Evolutionary conservation across 768 basidiomycete genomes (phyloP), one percentile per base, ranked within the genome.

Genomic region (Russula brevipes): DNA sequence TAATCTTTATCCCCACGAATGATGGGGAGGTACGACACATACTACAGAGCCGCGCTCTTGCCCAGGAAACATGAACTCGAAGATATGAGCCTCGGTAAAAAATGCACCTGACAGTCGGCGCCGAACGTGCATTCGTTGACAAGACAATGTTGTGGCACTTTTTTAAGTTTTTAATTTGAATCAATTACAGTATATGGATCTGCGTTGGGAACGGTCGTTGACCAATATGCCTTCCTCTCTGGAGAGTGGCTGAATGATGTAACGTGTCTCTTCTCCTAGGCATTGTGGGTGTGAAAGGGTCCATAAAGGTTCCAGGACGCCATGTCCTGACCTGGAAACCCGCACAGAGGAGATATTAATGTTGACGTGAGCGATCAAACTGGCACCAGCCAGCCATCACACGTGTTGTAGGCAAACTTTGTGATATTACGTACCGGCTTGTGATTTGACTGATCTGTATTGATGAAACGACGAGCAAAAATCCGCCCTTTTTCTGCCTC

Each of bases 371-470:
- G 36, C 11, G 50, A 51, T 31, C 50, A 33, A 17, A 11, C 14
- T 44, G 7, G 17, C 33, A 17, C 12, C 10, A 55, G 31, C 2
- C 4, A 55, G 30, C 16, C 30, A 33, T 16, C 5, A 5, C 42
- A 45, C 54, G n/a, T 14, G 54, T 31, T 45, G n/a, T 31, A 31
- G 24, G 7, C 19, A 45, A 7, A 10, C 10, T 10, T 19, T 35
- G 14, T 12, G 36, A 11, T 9, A 11, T 45, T 35, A 44, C n/a
- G 44, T 46, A 46, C 46, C 33, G 2, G 4, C 33, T 57, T 55
- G 31, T 57, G 31, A 56, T 45, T 54, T 56, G 55, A 56, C 24
- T 57, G 55, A 57, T 57, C 55, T 7, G 44, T 30, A 7, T 45
- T 17, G 3, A 56, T 56, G 31, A 35, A n/a, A n/a, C 31, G 31